Percentiles rank a stretch among this genome's conserved stretches.
phyloP scores from a whole-genome alignment of 2,329 filamentous ascomycete species.

The Hypoxylon sp. region DNA sequence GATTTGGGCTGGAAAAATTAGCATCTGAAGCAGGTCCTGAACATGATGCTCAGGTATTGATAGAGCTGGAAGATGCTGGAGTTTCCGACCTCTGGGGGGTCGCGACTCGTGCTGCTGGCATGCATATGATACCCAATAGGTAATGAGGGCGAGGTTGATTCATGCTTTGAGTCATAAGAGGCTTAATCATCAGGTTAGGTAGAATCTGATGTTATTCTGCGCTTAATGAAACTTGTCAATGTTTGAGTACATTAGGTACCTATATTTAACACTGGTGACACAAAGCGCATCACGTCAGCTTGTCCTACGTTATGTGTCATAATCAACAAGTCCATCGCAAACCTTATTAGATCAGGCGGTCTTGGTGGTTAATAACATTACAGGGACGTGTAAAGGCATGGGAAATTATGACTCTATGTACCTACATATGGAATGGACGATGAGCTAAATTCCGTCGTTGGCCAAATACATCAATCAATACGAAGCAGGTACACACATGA shows the following conservation, averaged over 20 bases:
- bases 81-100: constrained; percentile 31
- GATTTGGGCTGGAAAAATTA: constrained; percentile 32
- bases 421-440: too few species aligned
- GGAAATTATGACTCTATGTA: too few species aligned
- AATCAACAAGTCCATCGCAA: neutral
- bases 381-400: too few species aligned
- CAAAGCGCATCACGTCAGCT: neutral
- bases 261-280: neutral
- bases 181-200: constrained; percentile 27
- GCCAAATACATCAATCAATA: neutral
- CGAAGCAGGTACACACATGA: neutral
- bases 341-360: too few species aligned
- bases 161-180: constrained; percentile 22
- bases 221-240: constrained; percentile 16
- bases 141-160: constrained; percentile 28
- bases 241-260: constrained; percentile 1
- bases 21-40: constrained; percentile 45
- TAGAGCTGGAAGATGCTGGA: constrained; percentile 30
- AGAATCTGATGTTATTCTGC: constrained; percentile 11
- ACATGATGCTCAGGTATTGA: constrained; percentile 43
- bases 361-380: too few species aligned
- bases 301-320: neutral
- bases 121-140: constrained; percentile 44
- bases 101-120: constrained; percentile 35
- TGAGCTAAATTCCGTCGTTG: neutral